phyloP scores from a whole-genome alignment of 306 rosid species.

The Pueraria montana region DNA sequence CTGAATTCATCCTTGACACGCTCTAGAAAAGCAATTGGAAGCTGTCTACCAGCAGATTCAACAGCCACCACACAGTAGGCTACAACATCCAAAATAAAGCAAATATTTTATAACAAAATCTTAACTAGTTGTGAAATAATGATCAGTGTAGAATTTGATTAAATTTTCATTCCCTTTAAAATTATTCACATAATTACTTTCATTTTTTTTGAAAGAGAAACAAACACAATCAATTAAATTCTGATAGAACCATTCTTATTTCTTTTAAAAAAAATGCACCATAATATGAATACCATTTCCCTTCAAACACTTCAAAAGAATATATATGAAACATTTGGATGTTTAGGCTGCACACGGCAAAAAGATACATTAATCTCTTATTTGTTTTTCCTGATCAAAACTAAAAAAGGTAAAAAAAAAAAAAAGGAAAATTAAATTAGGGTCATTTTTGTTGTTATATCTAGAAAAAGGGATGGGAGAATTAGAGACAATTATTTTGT shows the following conservation, averaged over 20 bases:
- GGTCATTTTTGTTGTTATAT: no score
- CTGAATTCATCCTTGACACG: slow-evolving; percentile 88
- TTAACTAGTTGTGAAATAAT: neutral
- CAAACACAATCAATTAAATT: neutral
- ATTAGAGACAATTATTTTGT: no score
- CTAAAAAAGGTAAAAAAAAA: neutral
- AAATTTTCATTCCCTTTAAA: neutral
- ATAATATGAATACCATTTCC: neutral
- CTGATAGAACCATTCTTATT: no score
- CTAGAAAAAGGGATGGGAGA: no score
- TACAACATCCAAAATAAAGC: slow-evolving; percentile 50
- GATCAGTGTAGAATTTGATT: neutral
- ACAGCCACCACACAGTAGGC: slow-evolving; percentile 91
- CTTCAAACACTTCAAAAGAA: neutral
- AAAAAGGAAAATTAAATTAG: no score
- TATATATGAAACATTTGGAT: slow-evolving; percentile 1
- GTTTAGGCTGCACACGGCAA: neutral
- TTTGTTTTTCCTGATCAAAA: neutral
- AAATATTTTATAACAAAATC: slow-evolving; percentile 30
- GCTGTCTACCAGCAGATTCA: slow-evolving; percentile 91
- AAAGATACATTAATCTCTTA: neutral
- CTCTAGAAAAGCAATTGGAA: slow-evolving; percentile 88
- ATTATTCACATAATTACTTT: neutral
- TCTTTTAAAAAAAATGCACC: no score
- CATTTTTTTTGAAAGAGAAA: neutral